Evolutionary conservation across 495 filamentous ascomycete species (phyloP).

Genomic region (Polyplosphaeria fusca): DNA sequence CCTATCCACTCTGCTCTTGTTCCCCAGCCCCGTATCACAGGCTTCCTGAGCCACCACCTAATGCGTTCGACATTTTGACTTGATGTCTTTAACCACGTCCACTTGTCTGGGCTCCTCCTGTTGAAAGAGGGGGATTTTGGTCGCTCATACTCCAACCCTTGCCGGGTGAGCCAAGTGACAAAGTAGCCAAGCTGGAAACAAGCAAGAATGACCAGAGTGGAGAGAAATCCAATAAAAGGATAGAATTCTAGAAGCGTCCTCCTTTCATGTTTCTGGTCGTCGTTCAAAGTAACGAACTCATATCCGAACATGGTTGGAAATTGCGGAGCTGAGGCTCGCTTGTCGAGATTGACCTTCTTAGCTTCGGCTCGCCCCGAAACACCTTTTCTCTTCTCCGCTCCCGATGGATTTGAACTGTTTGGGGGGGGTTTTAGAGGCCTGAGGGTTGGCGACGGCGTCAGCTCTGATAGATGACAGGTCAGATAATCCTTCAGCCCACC

Average conservation of each 20-base stretch:
- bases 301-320: constrained; percentile 34
- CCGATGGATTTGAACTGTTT: too few relatives aligned
- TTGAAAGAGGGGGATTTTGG: constrained; percentile 37
- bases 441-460: too few relatives aligned
- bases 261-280: constrained; percentile 34
- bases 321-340: not conserved
- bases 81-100: constrained; percentile 6
- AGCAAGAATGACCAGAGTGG: constrained; percentile 32
- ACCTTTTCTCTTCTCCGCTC: too few relatives aligned
- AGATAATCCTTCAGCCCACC: too few relatives aligned
- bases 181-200: constrained; percentile 29
- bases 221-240: constrained; percentile 34
- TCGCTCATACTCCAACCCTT: constrained; percentile 20
- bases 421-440: too few relatives aligned
- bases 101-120: constrained; percentile 3
- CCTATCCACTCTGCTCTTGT: constrained; percentile 38
- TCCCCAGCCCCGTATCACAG: constrained; percentile 30
- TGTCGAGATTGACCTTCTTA: not conserved
- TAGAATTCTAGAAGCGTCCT: constrained; percentile 36
- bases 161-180: constrained; percentile 18
- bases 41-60: constrained; percentile 38
- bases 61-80: not conserved
- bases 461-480: too few relatives aligned
- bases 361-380: too few relatives aligned
- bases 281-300: constrained; percentile 33